phyloP scores from a whole-genome alignment of 176 grass and related monocot species.

The barley (Hordeum vulgare) region MorexV3_pseudomolecules_assembly NC_058521.1:448010556-448011055 shows the following conservation, averaged over 20 bases:
- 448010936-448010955: no score
- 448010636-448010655: no score
- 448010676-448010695: not conserved
- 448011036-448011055: not conserved
- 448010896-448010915: not conserved
- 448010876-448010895: not conserved
- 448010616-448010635: no score
- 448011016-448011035: not conserved
- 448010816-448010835: no score
- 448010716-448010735: not conserved
- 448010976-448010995: no score
- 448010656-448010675: no score
- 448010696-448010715: conserved; percentile 6
- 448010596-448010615: no score
- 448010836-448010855: not conserved
- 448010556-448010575: no score
- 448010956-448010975: no score
- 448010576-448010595: no score
- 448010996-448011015: not conserved
- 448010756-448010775: not conserved
- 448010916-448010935: not conserved
- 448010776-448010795: not conserved
- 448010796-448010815: no score
- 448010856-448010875: not conserved
- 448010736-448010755: not conserved